Conservation (phyloP, 2,329 filamentous ascomycete species). For the Epichloe typhina region DNA sequence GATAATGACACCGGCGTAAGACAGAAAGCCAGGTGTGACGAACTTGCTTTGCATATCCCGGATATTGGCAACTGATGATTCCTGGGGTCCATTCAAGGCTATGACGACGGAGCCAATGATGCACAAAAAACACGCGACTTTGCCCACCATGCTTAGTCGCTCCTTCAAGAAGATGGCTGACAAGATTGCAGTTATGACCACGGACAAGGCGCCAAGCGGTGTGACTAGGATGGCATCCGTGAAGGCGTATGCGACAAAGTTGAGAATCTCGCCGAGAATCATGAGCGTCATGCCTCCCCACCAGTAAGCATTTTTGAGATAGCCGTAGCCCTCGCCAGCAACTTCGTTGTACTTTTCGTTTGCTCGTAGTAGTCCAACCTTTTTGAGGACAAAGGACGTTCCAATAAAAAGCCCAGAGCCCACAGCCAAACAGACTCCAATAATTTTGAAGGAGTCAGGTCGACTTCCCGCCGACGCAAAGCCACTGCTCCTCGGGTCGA, state of each 20-base stretch:
- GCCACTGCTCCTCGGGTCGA: not conserved
- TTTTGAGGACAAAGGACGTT: conserved; percentile 89
- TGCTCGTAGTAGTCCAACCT: conserved; percentile 76
- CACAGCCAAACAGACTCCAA: conserved; percentile 77
- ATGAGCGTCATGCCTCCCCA: conserved; percentile 93
- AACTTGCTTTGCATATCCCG: conserved; percentile 87
- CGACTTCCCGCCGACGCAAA: not conserved
- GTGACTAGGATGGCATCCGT: conserved; percentile 94
- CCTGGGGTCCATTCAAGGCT: conserved; percentile 78
- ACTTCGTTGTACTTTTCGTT: conserved; percentile 95
- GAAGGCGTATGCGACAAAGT: conserved; percentile 94
- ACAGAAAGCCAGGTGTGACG: conserved; percentile 73
- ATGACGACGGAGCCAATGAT: conserved; percentile 90
- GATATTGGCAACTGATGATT: conserved; percentile 75
- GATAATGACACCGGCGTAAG: conserved; percentile 72
- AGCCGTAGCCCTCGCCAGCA: conserved; percentile 92
- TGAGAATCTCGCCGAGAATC: conserved; percentile 93
- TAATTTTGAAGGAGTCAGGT: conserved; percentile 53
- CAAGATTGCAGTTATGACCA: conserved; percentile 82
- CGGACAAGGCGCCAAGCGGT: conserved; percentile 77
- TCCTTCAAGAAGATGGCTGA: conserved; percentile 98
- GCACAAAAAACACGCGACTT: conserved; percentile 94
- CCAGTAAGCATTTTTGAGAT: conserved; percentile 91
- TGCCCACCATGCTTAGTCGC: conserved; percentile 85
- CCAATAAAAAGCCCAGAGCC: conserved; percentile 88